Evolutionary conservation across 2,329 filamentous ascomycete genomes (phyloP).

Genomic region (Emergomyces africanus): DNA sequence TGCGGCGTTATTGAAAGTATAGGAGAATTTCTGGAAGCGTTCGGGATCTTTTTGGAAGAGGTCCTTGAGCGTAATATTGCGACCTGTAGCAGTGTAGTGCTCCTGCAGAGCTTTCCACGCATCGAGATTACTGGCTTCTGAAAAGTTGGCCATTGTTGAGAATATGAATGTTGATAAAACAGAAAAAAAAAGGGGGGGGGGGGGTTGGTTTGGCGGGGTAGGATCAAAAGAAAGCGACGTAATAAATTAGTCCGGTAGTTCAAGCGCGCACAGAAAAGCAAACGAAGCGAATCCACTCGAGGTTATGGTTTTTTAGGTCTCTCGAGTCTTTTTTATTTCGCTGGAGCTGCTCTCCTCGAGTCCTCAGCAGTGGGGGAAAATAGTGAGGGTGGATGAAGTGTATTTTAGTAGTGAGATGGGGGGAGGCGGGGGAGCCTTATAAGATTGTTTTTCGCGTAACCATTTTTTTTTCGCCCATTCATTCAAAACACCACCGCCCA

Average conservation of each 20-base stretch:
- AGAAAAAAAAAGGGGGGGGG: not conserved
- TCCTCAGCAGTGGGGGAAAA: not conserved
- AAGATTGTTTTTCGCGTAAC: no score
- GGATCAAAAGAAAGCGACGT: no score
- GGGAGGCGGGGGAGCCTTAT: not conserved
- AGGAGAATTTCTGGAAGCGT: conserved; percentile 83
- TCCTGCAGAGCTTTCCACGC: conserved; percentile 85
- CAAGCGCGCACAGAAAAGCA: not conserved
- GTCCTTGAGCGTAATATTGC: conserved; percentile 84
- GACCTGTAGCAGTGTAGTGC: conserved; percentile 75
- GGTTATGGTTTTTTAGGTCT: no score
- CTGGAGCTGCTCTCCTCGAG: no score
- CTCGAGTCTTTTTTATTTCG: not conserved
- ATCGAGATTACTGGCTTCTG: conserved; percentile 55
- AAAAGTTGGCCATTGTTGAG: conserved; percentile 40
- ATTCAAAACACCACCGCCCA: no score
- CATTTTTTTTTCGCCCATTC: no score
- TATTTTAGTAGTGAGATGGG: not conserved
- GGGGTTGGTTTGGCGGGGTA: conserved; percentile 2
- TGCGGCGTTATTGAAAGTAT: conserved; percentile 65
- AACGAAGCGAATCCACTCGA: not conserved
- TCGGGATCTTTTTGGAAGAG: conserved; percentile 79
- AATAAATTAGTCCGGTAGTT: conserved; percentile 36
- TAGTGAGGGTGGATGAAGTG: not conserved
- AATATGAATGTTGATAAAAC: not conserved